Evolutionary conservation across 2,329 filamentous ascomycete genomes (phyloP), one percentile per base, ranked within the genome.

Genomic region (Paecilomyces formosus): DNA sequence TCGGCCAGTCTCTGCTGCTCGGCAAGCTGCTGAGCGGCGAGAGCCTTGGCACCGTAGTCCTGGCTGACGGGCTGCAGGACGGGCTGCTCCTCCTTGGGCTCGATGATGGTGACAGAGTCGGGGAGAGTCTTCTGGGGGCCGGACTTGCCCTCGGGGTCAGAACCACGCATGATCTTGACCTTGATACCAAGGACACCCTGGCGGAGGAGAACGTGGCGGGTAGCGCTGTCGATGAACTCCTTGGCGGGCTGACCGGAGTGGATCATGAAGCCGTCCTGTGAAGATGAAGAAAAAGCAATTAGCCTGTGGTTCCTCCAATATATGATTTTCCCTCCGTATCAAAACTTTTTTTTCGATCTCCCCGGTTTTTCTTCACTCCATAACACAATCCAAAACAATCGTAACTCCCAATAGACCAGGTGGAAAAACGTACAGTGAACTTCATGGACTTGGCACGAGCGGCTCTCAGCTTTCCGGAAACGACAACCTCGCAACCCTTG

Each of bases 161-260:
- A 94, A 78, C 94, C 94, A 79, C 95, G 92, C 94, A 99, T 99
- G 84, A 99, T 99, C 92, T 99, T 99, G 82, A 99, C 94, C 88
- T 99, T 99, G 85, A 99, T 99, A 84, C 94, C 94, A 69, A 99
- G 85, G 69, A 99, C 94, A 90, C 94, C 94, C 86, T 99, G 94
- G 83, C 95, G 90, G 81, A 99, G 92, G 70, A 99, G 92, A 74
- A 99, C 94, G 90, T 99, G 94, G 74, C 94, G 94, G 76, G 94
- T 97, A 72, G 95, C 95, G 75, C 83, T 86, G 86, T 99, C 94
- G 80, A 99, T 99, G 85, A 99, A 99, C 84, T 99, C 94, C 83
- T 95, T 93, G 76, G 93, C 94, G 76, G 94, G 94, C 81, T 99
- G 94, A 83, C 94, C 94, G 75, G 94, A 99, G 90, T 99, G 94